These are phyloP conservation scores for Paracoccidioides brasiliensis DNA, from an alignment of 2,329 filamentous ascomycete species.

Conservation along the genomic window DNA sequence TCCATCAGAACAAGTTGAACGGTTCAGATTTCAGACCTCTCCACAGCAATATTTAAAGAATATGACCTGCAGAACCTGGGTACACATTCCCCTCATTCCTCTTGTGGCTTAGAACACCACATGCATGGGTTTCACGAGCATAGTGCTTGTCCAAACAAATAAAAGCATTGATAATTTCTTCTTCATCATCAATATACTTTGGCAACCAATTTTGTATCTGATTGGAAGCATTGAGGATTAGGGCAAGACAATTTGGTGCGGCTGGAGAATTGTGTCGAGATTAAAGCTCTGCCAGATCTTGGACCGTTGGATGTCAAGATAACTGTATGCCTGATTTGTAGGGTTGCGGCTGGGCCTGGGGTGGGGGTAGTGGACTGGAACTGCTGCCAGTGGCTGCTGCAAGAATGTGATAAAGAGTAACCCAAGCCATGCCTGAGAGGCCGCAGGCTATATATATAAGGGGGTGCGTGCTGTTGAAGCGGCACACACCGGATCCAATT, in stretches of 20 bases:
- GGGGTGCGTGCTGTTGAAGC: not conserved
- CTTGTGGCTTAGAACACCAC: no score
- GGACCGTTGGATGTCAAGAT: not conserved
- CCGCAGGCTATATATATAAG: not conserved
- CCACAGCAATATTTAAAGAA: no score
- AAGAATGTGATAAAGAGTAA: no score
- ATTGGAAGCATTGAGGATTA: conserved; percentile 2
- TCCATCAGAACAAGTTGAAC: no score
- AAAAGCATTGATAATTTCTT: no score
- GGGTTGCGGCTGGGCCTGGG: not conserved
- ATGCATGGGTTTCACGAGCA: no score
- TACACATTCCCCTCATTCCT: no score
- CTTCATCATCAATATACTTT: conserved; percentile 15
- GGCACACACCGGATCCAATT: not conserved
- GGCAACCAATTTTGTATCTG: conserved; percentile 11
- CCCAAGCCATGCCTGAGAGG: no score
- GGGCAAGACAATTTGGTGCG: not conserved
- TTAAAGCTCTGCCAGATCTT: not conserved
- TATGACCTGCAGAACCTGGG: no score
- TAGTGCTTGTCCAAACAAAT: no score
- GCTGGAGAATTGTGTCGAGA: not conserved
- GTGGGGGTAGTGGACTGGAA: not conserved
- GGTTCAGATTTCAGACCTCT: no score
- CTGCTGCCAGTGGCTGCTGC: not conserved
- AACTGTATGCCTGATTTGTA: not conserved